These are phyloP conservation scores for Leishmania amazonensis DNA, from an alignment of 208 protist species.

Conservation along the genomic window DNA sequence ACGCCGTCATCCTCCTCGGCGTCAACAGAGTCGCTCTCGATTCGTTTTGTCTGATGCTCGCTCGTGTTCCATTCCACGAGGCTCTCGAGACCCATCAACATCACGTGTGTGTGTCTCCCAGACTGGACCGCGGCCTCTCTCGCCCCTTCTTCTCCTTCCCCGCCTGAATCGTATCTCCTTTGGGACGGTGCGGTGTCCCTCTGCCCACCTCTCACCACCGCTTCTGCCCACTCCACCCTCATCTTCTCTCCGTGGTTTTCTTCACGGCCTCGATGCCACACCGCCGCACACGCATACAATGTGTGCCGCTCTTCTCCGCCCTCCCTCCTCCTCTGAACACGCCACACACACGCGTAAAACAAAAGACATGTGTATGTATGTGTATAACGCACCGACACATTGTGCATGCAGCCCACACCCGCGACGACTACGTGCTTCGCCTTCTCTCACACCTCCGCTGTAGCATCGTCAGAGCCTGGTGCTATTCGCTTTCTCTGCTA, in stretches of 20 bases:
- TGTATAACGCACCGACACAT: neutral
- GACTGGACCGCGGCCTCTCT: neutral
- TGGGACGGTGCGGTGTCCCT: neutral
- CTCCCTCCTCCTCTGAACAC: neutral
- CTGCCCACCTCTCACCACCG: neutral
- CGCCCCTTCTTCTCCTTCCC: neutral
- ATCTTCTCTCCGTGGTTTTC: too few species aligned
- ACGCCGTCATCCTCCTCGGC: neutral
- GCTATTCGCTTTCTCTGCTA: neutral
- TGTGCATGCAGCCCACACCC: neutral
- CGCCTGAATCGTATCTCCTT: neutral
- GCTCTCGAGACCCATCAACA: neutral
- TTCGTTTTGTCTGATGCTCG: neutral
- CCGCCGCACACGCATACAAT: neutral
- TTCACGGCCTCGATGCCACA: neutral
- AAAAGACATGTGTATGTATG: neutral
- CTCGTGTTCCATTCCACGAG: neutral
- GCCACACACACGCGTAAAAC: neutral
- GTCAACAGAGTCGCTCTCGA: neutral
- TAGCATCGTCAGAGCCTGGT: neutral
- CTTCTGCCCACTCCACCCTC: neutral
- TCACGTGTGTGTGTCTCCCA: neutral
- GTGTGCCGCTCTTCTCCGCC: neutral
- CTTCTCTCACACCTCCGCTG: neutral
- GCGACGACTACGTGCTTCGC: neutral